Conservation (phyloP, 352 stramenopile genomes). For the Pilasporangium apinafurcum region DNA sequence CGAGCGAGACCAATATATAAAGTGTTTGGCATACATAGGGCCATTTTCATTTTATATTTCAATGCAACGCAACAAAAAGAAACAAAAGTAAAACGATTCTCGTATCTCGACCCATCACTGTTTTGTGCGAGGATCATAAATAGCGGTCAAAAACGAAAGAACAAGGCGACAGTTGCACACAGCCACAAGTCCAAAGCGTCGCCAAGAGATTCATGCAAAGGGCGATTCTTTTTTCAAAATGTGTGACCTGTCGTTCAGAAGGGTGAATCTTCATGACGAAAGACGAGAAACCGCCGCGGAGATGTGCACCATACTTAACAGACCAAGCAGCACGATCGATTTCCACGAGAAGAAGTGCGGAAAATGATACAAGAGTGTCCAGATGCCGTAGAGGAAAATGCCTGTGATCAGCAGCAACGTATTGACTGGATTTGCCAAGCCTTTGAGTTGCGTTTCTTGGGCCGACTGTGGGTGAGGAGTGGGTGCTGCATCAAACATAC, state of each 20-base stretch:
- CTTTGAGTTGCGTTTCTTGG: slow-evolving; percentile 41
- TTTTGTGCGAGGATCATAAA: slow-evolving; percentile 1
- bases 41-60: not conserved
- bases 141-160: slow-evolving; percentile 4
- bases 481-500: slow-evolving; percentile 21
- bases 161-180: not conserved
- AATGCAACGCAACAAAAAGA: too few species aligned
- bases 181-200: too few species aligned
- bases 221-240: too few species aligned
- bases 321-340: slow-evolving; percentile 49
- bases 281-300: slow-evolving; percentile 49
- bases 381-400: slow-evolving; percentile 61
- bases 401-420: slow-evolving; percentile 58
- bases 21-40: not conserved
- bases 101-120: too few species aligned
- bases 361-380: slow-evolving; percentile 78
- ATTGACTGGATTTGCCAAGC: slow-evolving; percentile 43
- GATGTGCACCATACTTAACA: slow-evolving; percentile 58
- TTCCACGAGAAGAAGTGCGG: slow-evolving; percentile 77
- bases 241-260: too few species aligned
- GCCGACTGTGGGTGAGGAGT: slow-evolving; percentile 31
- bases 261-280: slow-evolving; percentile 6
- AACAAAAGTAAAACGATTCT: not conserved
- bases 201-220: not conserved
- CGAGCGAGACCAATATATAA: not conserved